These are phyloP conservation scores for Tetrahymena borealis DNA, from an alignment of 73 alveolate genomes.

Conservation along the genomic window DNA sequence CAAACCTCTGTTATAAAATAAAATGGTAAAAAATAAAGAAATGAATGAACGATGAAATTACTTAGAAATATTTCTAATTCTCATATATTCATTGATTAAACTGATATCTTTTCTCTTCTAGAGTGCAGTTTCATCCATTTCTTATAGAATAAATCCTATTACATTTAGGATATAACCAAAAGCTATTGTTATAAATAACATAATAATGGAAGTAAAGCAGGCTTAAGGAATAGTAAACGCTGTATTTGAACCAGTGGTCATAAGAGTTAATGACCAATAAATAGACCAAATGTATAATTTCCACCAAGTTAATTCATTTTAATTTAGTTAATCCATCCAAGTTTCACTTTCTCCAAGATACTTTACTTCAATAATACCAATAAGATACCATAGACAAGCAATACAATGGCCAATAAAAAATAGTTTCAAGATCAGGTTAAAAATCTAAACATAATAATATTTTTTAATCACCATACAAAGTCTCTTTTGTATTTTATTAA, in stretches of 20 bases:
- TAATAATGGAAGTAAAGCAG: neutral
- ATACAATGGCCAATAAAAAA: neutral
- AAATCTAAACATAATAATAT: neutral
- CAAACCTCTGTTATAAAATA: neutral
- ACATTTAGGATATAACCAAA: neutral
- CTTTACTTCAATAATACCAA: neutral
- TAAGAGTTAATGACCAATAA: neutral
- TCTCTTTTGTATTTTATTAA: neutral
- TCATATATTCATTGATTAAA: neutral
- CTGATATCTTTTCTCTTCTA: neutral
- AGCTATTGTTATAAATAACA: neutral
- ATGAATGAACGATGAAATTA: neutral
- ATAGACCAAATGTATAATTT: neutral
- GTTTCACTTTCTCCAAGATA: neutral
- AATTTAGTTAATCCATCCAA: neutral
- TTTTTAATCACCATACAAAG: neutral
- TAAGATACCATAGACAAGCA: neutral
- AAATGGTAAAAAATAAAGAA: neutral
- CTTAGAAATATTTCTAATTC: neutral
- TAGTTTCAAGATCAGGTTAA: neutral
- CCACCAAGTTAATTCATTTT: neutral
- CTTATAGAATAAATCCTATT: neutral
- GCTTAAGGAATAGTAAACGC: neutral
- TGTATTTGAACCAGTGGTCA: neutral
- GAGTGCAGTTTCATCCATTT: neutral